These are phyloP conservation scores for Lunularia cruciata DNA, from an alignment of 225 moss, liverwort and hornwort genomes.

Conservation along the genomic window DNA sequence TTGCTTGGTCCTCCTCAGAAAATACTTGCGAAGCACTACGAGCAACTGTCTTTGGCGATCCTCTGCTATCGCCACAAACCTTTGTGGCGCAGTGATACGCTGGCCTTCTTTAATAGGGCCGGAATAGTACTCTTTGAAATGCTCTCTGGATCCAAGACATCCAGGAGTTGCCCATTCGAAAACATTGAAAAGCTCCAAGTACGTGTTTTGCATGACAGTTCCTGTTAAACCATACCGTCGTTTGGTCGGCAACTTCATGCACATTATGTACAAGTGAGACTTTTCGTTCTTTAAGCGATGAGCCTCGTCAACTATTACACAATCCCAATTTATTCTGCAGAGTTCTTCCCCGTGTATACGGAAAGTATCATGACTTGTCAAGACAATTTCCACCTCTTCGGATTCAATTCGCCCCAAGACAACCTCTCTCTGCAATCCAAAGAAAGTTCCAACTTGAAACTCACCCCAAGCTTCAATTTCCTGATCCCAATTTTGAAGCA, in stretches of 20 bases:
- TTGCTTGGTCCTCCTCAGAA: constrained; percentile 77
- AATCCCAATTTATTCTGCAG: constrained; percentile 70
- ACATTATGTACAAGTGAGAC: constrained; percentile 73
- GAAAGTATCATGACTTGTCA: constrained; percentile 93
- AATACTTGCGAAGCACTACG: constrained; percentile 56
- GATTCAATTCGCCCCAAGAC: constrained; percentile 51
- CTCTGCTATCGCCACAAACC: constrained; percentile 71
- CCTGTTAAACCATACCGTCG: constrained; percentile 89
- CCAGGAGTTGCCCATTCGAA: constrained; percentile 91
- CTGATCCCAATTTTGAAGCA: constrained; percentile 91
- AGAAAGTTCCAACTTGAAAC: constrained; percentile 74
- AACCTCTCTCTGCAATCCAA: constrained; percentile 69
- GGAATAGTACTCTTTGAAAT: constrained; percentile 79
- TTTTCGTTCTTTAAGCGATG: constrained; percentile 88
- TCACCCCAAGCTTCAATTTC: constrained; percentile 89
- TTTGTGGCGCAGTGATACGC: constrained; percentile 89
- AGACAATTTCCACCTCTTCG: constrained; percentile 68
- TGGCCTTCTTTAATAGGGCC: constrained; percentile 85
- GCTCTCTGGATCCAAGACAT: constrained; percentile 72
- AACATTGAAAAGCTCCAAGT: constrained; percentile 80
- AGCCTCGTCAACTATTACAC: constrained; percentile 87
- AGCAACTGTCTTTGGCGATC: constrained; percentile 77
- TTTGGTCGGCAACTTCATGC: constrained; percentile 64
- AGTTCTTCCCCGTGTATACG: constrained; percentile 63
- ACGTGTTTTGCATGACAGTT: constrained; percentile 97